These are phyloP conservation scores for Populus davidiana DNA, from an alignment of 345 rosid genomes.

Conservation along the genomic window DNA sequence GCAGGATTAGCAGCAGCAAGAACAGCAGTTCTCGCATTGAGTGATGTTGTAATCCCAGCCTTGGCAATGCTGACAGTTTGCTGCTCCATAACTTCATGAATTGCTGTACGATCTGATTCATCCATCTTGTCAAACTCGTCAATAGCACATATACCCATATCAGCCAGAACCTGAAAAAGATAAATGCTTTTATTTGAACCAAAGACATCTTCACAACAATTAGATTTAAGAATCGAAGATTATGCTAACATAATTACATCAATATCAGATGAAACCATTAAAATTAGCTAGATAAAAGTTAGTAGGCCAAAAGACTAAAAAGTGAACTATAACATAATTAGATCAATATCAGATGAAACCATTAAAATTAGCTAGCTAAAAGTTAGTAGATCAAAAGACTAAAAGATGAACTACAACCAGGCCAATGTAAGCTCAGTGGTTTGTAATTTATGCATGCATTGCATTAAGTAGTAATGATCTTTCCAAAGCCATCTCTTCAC, in stretches of 20 bases:
- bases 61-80: slow-evolving; percentile 99
- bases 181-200: slow-evolving; percentile 7
- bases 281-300: neutral
- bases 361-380: neutral
- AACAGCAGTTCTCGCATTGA: slow-evolving; percentile 96
- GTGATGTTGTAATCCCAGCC: slow-evolving; percentile 96
- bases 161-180: slow-evolving; percentile 82
- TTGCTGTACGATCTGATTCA: slow-evolving; percentile 95
- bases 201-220: slow-evolving; percentile 9
- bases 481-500: neutral
- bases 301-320: neutral
- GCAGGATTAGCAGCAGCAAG: slow-evolving; percentile 99
- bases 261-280: neutral
- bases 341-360: slow-evolving; percentile 3
- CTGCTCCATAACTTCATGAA: slow-evolving; percentile 99
- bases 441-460: neutral
- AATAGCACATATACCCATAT: slow-evolving; percentile 99
- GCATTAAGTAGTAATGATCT: neutral
- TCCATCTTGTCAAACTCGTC: slow-evolving; percentile 99
- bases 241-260: neutral
- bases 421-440: too few species aligned
- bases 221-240: neutral
- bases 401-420: neutral
- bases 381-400: neutral
- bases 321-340: neutral